Conservation (phyloP, 805 yeast genomes). For the Candida hispaniensis region DNA sequence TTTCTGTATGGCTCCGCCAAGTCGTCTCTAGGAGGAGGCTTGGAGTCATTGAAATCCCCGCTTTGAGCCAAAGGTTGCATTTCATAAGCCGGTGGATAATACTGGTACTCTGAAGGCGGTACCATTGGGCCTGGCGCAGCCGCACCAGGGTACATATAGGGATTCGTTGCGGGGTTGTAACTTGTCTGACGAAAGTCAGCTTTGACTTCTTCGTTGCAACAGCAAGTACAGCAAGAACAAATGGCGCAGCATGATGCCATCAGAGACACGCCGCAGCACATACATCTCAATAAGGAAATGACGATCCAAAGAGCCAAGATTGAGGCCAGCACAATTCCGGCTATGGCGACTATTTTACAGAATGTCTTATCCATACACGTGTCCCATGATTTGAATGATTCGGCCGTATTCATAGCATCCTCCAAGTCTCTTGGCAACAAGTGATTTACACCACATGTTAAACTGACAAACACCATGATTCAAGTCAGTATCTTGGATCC, state of each 20-base stretch:
- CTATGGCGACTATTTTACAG: conserved; percentile 69
- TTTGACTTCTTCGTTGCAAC: conserved; percentile 3
- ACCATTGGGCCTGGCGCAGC: too few species aligned
- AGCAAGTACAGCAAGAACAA: conserved; percentile 32
- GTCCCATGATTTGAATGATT: conserved; percentile 54
- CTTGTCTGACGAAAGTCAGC: conserved; percentile 3
- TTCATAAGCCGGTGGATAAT: too few species aligned
- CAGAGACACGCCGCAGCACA: conserved; percentile 47
- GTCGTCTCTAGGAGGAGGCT: too few species aligned
- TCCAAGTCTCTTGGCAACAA: too few species aligned
- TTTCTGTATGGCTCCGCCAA: too few species aligned
- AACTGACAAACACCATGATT: too few species aligned
- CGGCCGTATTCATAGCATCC: too few species aligned
- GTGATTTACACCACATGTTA: too few species aligned
- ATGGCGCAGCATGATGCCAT: conserved; percentile 43
- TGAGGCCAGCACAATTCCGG: conserved; percentile 51
- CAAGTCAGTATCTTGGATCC: too few species aligned
- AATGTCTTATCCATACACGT: conserved; percentile 68
- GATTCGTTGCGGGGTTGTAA: conserved; percentile 8
- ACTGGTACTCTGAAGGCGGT: too few species aligned
- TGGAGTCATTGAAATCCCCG: too few species aligned
- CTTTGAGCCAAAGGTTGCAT: too few species aligned
- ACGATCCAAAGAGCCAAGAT: conserved; percentile 44
- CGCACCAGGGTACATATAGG: conserved; percentile 15
- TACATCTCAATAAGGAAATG: conserved; percentile 43